phyloP scores from a whole-genome alignment of 2,329 filamentous ascomycete genomes.

The Annulohypoxylon truncatum region DNA sequence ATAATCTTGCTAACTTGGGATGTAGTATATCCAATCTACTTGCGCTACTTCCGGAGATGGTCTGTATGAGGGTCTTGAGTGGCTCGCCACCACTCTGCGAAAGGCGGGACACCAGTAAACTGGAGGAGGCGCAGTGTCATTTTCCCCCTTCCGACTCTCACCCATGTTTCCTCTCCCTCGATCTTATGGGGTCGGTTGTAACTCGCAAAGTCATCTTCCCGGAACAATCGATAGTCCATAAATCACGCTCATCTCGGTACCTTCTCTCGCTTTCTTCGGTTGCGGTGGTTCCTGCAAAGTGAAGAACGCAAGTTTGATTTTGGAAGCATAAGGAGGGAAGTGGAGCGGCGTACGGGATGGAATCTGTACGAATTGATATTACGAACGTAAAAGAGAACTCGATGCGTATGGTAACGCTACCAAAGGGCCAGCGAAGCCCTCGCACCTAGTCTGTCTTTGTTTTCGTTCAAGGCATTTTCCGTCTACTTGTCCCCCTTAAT shows the following conservation, averaged over 20 bases:
- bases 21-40: constrained; percentile 97
- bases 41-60: constrained; percentile 99
- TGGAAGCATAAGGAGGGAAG: constrained; percentile 49
- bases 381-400: constrained; percentile 47
- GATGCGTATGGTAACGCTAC: constrained; percentile 43
- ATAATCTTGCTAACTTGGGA: constrained; percentile 38
- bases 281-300: constrained; percentile 45
- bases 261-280: constrained; percentile 43
- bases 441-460: constrained; percentile 40
- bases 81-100: constrained; percentile 85
- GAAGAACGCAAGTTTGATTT: constrained; percentile 50
- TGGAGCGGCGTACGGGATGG: constrained; percentile 52
- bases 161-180: constrained; percentile 55
- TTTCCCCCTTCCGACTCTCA: constrained; percentile 54
- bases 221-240: constrained; percentile 67
- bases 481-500: constrained; percentile 45
- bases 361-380: constrained; percentile 55
- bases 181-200: constrained; percentile 67
- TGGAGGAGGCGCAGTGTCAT: constrained; percentile 49
- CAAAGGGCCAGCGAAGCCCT: constrained; percentile 35
- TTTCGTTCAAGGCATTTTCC: constrained; percentile 40
- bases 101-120: constrained; percentile 76
- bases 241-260: constrained; percentile 54
- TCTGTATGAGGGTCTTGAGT: constrained; percentile 99
- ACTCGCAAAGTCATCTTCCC: constrained; percentile 64